Evolutionary conservation across 1,284 basidiomycete species (phyloP), one percentile per base, ranked within the genome.

Genomic region (Tylopilus sp.): DNA sequence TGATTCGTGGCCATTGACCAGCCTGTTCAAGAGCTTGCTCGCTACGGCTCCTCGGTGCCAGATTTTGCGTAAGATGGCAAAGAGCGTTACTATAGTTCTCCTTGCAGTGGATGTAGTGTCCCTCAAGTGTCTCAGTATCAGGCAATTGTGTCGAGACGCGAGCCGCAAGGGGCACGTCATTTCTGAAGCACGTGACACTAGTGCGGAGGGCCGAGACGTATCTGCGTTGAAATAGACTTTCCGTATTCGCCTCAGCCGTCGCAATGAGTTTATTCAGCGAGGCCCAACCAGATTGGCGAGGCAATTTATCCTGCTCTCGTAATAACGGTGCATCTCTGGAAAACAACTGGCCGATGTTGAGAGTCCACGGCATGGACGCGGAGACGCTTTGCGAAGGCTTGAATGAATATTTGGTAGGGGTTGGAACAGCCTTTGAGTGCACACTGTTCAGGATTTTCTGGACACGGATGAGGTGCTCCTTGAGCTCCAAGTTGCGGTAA

Each of bases 1-100:
- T 78, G 19, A 79, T 58, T 19, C 67, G 71, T n/a, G 80, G 78
- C 80, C 78, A 81, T 39, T 71, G 70, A 8, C 77, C 78, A 0
- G 74, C 71, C 4, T 56, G 59, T 9, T 52, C 33, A 6, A 73
- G 47, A 18, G 65, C 59, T 4, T 61, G 47, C 57, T 79, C 79
- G 5, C 36, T 61, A 1, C 38, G 22, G n/a, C 26, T 66, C 22
- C 26, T 53, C 12, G 71, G 69, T 3, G 62, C 58, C 6, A 80
- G 63, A 2, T 39, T 2, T 3, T 58, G n/a, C 12, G 49, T 53
- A 24, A 81, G 54, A 6, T 33, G 1, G 2, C n/a, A 26, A 10
- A 76, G 52, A 38, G n/a, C 53, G 16, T 58, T 12, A 0, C 9
- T n/a, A 24, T 63, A 74, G 2, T 22, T 53, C 12, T 18, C 24